These are phyloP conservation scores for Eucalyptus melliodora DNA, from an alignment of 345 rosid genomes.

Conservation along the genomic window DNA sequence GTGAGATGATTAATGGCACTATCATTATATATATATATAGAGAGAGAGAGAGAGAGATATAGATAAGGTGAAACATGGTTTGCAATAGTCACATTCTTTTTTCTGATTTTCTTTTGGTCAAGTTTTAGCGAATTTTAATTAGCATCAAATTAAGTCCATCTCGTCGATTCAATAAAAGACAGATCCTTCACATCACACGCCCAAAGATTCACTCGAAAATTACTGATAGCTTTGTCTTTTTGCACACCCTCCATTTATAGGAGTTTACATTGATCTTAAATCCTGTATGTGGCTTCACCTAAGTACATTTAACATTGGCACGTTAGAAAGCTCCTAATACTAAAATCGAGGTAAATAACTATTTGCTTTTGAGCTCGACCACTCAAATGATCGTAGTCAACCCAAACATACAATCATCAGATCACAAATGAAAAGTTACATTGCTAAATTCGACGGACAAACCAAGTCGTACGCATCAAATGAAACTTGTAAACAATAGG, in stretches of 20 bases:
- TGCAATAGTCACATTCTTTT: background rate
- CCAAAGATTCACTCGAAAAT: background rate
- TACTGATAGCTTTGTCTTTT: background rate
- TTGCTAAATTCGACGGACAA: background rate
- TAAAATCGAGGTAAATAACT: background rate
- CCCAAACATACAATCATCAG: background rate
- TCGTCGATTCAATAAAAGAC: background rate
- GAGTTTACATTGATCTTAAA: background rate
- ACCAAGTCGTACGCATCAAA: background rate
- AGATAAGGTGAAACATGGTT: background rate
- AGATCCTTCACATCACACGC: background rate
- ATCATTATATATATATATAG: background rate
- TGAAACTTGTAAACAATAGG: background rate
- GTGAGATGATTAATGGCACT: background rate
- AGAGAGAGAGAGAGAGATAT: background rate
- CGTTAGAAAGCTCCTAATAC: background rate
- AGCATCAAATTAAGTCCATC: background rate
- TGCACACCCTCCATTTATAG: background rate
- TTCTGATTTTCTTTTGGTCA: background rate
- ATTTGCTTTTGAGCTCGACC: background rate
- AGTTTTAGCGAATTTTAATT: background rate
- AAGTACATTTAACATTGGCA: background rate
- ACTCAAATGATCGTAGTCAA: background rate
- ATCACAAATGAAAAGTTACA: background rate
- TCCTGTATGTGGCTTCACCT: background rate